Evolutionary conservation across 2,329 filamentous ascomycete genomes (phyloP), one percentile per base, ranked within the genome.

Genomic region (Xylariaceae sp.): DNA sequence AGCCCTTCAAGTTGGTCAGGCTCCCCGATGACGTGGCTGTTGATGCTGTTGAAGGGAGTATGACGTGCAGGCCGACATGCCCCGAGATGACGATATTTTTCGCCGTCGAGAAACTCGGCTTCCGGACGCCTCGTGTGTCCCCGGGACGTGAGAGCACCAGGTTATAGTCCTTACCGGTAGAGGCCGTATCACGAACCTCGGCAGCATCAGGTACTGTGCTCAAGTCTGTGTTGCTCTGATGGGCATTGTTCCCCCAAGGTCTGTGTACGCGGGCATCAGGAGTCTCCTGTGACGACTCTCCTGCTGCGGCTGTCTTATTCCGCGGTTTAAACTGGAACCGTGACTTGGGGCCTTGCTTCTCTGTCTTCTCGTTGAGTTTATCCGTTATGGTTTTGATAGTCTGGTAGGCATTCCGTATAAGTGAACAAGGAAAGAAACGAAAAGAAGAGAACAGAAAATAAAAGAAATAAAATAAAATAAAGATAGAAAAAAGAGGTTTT

Each of bases 351-450:
- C 83, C 82, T 51, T 89, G 80, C 27, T 79, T 80, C 40, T 82
- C 79, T 12, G 85, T 81, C 6, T 83, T 85, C 55, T 85, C 80
- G 63, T 88, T 85, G 29, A 96, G 77, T 65, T 88, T 89, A 54
- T 92, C 88, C 19, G 86, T 86, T 11, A 96, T 76, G 12, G 80
- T 80, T 75, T 94, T 95, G 71, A 96, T 84, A 27, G 88, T 82
- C 83, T 90, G 64, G 7, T 19, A 19, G 19, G 19, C 19, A 19
- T 8, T 39, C 12, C 6, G 12, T 26, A 44, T 60, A 42, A 65
- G 50, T 51, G 8, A 34, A 5, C 32, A 8, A 27, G 6, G 19
- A 34, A 26, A 19, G 6, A 40, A 31, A 7, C 12, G 35, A 11
- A 31, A 29, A 5, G 7, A 19, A 19, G 19, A 19, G 1, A 19